Conservation (phyloP, 2,329 filamentous ascomycete genomes). For the Rasamsonia emersonii region DNA sequence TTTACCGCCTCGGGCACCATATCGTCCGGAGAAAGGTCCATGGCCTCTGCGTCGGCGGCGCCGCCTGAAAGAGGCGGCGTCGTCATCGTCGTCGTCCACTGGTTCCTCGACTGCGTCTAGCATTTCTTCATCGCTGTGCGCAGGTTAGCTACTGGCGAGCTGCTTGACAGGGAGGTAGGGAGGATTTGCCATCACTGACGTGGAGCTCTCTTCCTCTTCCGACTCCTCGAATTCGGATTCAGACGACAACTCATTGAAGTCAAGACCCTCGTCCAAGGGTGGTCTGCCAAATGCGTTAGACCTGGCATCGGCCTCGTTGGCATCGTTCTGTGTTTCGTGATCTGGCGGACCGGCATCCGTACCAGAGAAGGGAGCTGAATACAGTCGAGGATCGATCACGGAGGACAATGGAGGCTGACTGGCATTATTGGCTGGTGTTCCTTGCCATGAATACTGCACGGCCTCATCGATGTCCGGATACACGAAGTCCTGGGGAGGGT, state of each 20-base stretch:
- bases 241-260: slow-evolving; percentile 12
- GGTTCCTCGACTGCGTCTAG: slow-evolving; percentile 11
- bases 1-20: slow-evolving; percentile 33
- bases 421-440: slow-evolving; percentile 8
- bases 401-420: slow-evolving; percentile 13
- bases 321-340: slow-evolving; percentile 7
- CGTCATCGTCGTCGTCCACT: slow-evolving; percentile 19
- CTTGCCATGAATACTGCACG: slow-evolving; percentile 26
- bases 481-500: slow-evolving; percentile 11
- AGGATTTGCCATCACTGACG: slow-evolving; percentile 13
- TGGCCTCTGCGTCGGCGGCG: slow-evolving; percentile 22
- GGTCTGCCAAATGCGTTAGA: slow-evolving; percentile 3
- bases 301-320: slow-evolving; percentile 10
- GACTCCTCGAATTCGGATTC: slow-evolving; percentile 20
- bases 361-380: slow-evolving; percentile 16
- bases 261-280: slow-evolving; percentile 4
- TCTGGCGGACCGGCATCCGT: slow-evolving; percentile 9
- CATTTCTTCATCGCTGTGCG: slow-evolving; percentile 16
- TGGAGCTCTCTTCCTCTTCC: slow-evolving; percentile 17
- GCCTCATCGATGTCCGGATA: slow-evolving; percentile 28
- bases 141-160: slow-evolving; percentile 8
- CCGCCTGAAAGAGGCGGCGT: slow-evolving; percentile 17
- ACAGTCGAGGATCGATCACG: slow-evolving; percentile 26
- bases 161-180: neutral
- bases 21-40: slow-evolving; percentile 28